Percentiles rank a stretch among this genome's conserved stretches.
Conservation (phyloP, 176 grass and related monocot genomes). For the Cenchrus americanus region DNA sequence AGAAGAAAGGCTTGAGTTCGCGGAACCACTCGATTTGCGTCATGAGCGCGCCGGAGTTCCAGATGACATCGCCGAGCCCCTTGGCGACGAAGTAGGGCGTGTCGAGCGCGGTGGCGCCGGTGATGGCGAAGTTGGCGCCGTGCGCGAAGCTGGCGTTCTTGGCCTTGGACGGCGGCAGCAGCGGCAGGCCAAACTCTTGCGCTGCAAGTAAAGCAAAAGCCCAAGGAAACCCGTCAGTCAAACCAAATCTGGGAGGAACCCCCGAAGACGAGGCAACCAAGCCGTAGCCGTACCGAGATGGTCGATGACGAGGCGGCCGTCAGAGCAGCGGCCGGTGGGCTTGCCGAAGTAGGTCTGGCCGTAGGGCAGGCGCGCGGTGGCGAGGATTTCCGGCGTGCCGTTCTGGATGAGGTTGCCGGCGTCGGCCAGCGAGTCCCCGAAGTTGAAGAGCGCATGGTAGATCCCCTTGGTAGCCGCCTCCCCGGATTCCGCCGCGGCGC, state of each 20-base stretch:
- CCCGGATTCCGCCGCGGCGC: background rate
- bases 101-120: constrained; percentile 80
- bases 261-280: background rate
- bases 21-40: constrained; percentile 96
- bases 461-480: constrained; percentile 42
- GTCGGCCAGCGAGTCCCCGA: constrained; percentile 86
- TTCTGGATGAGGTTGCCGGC: constrained; percentile 72
- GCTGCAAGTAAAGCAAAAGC: constrained; percentile 47
- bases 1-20: constrained; percentile 78
- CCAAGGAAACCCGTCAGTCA: constrained; percentile 30
- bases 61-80: constrained; percentile 63
- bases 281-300: constrained; percentile 49
- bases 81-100: constrained; percentile 71
- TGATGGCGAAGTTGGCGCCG: constrained; percentile 94
- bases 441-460: constrained; percentile 83
- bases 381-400: constrained; percentile 52
- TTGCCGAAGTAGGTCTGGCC: constrained; percentile 77
- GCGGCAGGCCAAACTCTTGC: constrained; percentile 67
- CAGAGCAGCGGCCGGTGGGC: constrained; percentile 82
- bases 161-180: constrained; percentile 73
- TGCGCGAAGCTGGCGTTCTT: constrained; percentile 62
- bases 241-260: constrained; percentile 27
- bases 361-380: constrained; percentile 70
- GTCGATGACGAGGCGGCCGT: constrained; percentile 86
- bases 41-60: constrained; percentile 79